Evolutionary conservation across 2,329 filamentous ascomycete species (phyloP).

Genomic region (Westerdykella aurantiaca): DNA sequence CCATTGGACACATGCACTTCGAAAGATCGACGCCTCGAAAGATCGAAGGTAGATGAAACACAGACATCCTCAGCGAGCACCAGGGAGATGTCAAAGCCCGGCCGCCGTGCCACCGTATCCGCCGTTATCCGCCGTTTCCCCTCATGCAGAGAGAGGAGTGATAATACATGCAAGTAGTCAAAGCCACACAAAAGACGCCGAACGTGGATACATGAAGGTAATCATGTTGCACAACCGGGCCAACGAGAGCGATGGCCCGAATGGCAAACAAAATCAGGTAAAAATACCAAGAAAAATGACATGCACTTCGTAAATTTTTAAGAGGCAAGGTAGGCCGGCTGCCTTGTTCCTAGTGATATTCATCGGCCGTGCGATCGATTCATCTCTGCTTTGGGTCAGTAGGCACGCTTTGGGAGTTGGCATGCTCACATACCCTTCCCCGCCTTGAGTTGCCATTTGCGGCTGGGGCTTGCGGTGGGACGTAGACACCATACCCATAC

Average conservation of each 20-base stretch:
- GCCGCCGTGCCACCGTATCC: too few relatives aligned
- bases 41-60: too few relatives aligned
- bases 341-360: slow-evolving; percentile 20
- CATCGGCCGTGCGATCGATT: background rate
- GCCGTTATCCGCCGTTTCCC: too few relatives aligned
- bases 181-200: too few relatives aligned
- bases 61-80: too few relatives aligned
- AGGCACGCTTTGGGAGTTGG: slow-evolving; percentile 11
- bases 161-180: too few relatives aligned
- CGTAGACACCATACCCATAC: slow-evolving; percentile 51
- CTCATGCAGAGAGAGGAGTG: too few relatives aligned
- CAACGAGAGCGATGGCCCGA: slow-evolving; percentile 9
- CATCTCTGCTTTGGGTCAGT: background rate
- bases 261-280: too few relatives aligned
- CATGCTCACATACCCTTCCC: slow-evolving; percentile 46
- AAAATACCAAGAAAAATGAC: slow-evolving; percentile 9
- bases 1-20: too few relatives aligned
- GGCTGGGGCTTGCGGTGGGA: slow-evolving; percentile 37
- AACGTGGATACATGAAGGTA: too few relatives aligned
- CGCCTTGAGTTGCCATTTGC: slow-evolving; percentile 34
- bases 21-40: too few relatives aligned
- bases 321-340: slow-evolving; percentile 28
- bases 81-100: too few relatives aligned
- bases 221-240: background rate
- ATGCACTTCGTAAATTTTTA: slow-evolving; percentile 25